A percentile compares a stretch with the other conserved stretches of the same genome.
These are phyloP conservation scores for Acanthamoeba culbertsoni DNA, from an alignment of 208 protist species.

Conservation along the genomic window DNA sequence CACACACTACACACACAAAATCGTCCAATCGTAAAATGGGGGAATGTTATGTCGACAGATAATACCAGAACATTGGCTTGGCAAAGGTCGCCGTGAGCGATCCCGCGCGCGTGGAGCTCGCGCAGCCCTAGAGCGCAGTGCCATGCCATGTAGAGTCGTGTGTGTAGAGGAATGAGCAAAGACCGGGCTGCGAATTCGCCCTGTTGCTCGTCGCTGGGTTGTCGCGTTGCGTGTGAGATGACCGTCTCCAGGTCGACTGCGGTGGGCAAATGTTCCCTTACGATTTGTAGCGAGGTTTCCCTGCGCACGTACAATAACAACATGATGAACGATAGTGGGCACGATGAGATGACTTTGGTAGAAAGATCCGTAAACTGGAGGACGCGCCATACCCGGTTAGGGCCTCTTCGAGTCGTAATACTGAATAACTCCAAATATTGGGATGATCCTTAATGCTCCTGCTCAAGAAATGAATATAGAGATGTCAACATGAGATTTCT, in stretches of 20 bases:
- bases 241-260: conserved; percentile 8
- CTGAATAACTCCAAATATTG: conserved; percentile 11
- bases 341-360: too few relatives aligned
- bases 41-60: neutral
- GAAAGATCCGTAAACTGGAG: too few relatives aligned
- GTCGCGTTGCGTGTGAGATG: neutral
- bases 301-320: neutral
- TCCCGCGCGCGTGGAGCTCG: neutral
- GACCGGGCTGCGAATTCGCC: neutral
- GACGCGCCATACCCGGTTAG: conserved; percentile 14
- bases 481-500: neutral
- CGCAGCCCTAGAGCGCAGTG: neutral
- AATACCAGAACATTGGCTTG: conserved; percentile 18
- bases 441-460: conserved; percentile 15
- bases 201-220: neutral
- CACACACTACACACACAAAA: neutral
- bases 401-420: neutral
- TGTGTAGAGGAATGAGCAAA: conserved; percentile 4
- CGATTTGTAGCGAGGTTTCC: neutral
- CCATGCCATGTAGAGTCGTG: conserved; percentile 32
- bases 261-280: neutral
- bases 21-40: too few relatives aligned
- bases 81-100: conserved; percentile 9
- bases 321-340: too few relatives aligned
- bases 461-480: neutral